Evolutionary conservation across 352 stramenopile genomes (phyloP).

Genomic region (Stramenopiles sp.): DNA sequence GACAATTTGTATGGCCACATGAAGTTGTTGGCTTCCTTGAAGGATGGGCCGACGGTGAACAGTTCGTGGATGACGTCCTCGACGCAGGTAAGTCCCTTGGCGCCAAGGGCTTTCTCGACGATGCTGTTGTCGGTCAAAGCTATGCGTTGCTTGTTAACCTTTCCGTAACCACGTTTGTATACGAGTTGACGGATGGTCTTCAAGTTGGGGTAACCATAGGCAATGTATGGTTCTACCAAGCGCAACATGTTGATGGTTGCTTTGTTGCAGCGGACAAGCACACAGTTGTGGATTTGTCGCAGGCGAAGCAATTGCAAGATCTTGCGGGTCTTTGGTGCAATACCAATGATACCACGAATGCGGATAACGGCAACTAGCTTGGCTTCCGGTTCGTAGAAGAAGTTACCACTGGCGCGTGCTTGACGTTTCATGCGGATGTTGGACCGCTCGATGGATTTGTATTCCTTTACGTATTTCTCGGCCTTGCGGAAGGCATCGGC

Average conservation of each 20-base stretch:
- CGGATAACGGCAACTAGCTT: conserved; percentile 95
- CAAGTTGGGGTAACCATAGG: conserved; percentile 93
- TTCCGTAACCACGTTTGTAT: conserved; percentile 98
- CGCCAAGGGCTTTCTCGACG: conserved; percentile 79
- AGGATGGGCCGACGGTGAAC: conserved; percentile 91
- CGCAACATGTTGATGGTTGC: conserved; percentile 98
- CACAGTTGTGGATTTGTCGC: conserved; percentile 97
- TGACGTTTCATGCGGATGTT: conserved; percentile 77
- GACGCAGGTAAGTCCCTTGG: conserved; percentile 90
- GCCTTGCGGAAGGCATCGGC: conserved; percentile 75
- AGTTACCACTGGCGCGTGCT: conserved; percentile 82
- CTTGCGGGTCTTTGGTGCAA: conserved; percentile 76
- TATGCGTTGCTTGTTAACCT: conserved; percentile 91
- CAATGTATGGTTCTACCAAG: conserved; percentile 92
- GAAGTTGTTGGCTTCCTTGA: conserved; percentile 98
- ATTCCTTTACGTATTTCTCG: conserved; percentile 97
- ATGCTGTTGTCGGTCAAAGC: conserved; percentile 89
- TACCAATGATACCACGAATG: conserved; percentile 93
- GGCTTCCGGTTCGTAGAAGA: conserved; percentile 86
- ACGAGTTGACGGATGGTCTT: conserved; percentile 91
- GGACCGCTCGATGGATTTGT: conserved; percentile 75
- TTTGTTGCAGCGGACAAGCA: conserved; percentile 98
- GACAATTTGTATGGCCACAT: conserved; percentile 98
- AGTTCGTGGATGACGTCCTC: conserved; percentile 98
- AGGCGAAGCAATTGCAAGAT: conserved; percentile 97